Conservation (phyloP, 2,329 filamentous ascomycete genomes). For the Lachnellula cervina region DNA sequence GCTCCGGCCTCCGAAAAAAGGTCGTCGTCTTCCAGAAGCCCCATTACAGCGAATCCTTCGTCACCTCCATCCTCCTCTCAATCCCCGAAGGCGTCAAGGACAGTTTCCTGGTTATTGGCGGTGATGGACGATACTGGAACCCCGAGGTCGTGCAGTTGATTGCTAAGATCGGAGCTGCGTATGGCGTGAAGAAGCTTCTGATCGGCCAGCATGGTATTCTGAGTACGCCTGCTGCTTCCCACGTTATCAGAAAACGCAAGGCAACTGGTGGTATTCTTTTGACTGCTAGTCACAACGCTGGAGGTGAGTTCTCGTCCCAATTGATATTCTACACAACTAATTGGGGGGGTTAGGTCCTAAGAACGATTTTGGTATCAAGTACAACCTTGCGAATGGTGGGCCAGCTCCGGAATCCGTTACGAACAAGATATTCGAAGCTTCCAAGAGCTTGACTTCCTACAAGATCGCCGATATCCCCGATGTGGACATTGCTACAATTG, state of each 20-base stretch:
- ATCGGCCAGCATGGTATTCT: constrained; percentile 96
- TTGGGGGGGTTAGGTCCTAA: constrained; percentile 60
- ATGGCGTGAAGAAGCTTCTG: constrained; percentile 97
- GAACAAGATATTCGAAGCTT: constrained; percentile 93
- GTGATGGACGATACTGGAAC: constrained; percentile 96
- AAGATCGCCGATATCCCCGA: constrained; percentile 85
- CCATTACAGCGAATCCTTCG: constrained; percentile 94
- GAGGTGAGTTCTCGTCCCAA: constrained; percentile 52
- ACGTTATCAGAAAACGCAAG: constrained; percentile 90
- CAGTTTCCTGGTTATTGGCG: constrained; percentile 85
- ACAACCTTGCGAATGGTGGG: constrained; percentile 94
- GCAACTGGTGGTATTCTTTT: constrained; percentile 95
- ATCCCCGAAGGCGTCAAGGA: constrained; percentile 91
- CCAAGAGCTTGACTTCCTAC: constrained; percentile 86
- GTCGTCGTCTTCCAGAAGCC: constrained; percentile 94
- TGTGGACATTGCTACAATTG: constrained; percentile 77
- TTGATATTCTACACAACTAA: constrained; percentile 3
- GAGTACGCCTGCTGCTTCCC: constrained; percentile 91
- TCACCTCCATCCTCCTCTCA: constrained; percentile 88
- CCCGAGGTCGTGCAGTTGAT: constrained; percentile 94
- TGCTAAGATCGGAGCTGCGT: constrained; percentile 92
- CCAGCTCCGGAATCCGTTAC: constrained; percentile 94
- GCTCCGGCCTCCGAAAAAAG: constrained; percentile 97
- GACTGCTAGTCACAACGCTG: constrained; percentile 97
- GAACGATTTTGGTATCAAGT: constrained; percentile 99